These are phyloP conservation scores for Pisolithus tinctorius DNA, from an alignment of 768 basidiomycete genomes.

Conservation along the genomic window DNA sequence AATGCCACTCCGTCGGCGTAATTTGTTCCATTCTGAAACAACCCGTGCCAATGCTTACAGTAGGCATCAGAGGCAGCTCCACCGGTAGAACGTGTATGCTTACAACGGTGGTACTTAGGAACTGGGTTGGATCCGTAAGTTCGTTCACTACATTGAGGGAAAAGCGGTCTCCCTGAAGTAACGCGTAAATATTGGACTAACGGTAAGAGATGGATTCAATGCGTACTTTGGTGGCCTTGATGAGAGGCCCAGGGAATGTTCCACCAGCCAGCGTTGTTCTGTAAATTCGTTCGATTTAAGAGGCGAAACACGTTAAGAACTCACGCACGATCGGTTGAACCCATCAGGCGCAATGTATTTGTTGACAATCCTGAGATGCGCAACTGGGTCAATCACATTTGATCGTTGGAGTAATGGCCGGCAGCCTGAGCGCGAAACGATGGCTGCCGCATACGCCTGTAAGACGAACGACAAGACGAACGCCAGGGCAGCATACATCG, in stretches of 20 bases:
- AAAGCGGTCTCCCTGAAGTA: constrained; percentile 30
- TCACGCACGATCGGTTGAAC: constrained; percentile 32
- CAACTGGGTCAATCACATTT: constrained; percentile 13
- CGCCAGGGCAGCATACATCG: background rate
- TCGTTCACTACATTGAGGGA: constrained; percentile 37
- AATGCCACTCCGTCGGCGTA: constrained; percentile 31
- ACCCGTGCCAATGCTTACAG: constrained; percentile 27
- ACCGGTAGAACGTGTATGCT: constrained; percentile 5
- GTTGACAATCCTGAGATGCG: constrained; percentile 32
- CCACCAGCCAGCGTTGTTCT: constrained; percentile 40
- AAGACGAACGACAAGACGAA: background rate
- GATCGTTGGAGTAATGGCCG: background rate
- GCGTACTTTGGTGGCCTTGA: constrained; percentile 31
- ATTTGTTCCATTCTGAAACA: constrained; percentile 23
- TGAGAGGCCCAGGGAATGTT: constrained; percentile 41
- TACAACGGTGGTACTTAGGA: constrained; percentile 36
- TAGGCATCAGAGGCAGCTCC: constrained; percentile 12
- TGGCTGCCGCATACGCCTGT: constrained; percentile 26
- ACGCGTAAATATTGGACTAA: background rate
- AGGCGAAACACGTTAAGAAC: background rate
- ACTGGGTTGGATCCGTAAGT: constrained; percentile 41
- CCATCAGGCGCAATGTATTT: constrained; percentile 41
- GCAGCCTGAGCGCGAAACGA: constrained; percentile 9
- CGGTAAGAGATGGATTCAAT: background rate
- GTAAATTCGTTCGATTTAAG: background rate